A percentile compares a stretch with the other conserved stretches of the same genome.
Conservation (phyloP, 345 rosid species). For the Murraya koenigii region DNA sequence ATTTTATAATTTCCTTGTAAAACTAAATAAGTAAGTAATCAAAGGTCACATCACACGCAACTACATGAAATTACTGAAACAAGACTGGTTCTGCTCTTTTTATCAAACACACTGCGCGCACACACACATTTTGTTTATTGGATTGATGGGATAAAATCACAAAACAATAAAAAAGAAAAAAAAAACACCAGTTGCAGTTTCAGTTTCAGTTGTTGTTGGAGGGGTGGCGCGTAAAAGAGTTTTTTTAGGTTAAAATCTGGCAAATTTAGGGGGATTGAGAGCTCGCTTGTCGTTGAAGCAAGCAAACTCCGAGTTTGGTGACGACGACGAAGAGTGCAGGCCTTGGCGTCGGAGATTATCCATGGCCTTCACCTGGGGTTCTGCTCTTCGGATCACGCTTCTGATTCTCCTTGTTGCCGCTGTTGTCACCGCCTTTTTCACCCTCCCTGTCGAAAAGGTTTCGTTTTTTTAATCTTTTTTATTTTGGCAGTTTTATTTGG, state of each 20-base stretch:
- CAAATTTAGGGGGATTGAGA: slow-evolving; percentile 44
- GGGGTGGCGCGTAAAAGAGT: neutral
- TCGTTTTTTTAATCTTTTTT: neutral
- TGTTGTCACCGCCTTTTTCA: slow-evolving; percentile 67
- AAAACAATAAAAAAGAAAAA: too few species aligned
- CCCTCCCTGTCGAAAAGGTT: slow-evolving; percentile 94
- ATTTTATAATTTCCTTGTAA: neutral
- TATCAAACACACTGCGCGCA: neutral
- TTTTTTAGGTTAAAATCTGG: slow-evolving; percentile 38
- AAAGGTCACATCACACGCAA: neutral
- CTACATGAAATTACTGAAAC: neutral
- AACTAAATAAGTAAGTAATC: neutral
- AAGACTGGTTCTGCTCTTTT: neutral
- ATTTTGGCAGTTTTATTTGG: neutral
- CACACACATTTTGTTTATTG: neutral
- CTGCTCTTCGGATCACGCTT: slow-evolving; percentile 68
- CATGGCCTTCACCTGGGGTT: slow-evolving; percentile 75
- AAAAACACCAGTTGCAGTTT: too few species aligned
- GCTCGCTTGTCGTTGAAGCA: slow-evolving; percentile 53
- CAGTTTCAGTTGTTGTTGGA: neutral
- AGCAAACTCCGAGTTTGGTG: slow-evolving; percentile 31
- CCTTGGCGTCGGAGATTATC: slow-evolving; percentile 61
- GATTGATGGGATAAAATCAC: too few species aligned
- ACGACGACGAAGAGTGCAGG: slow-evolving; percentile 45
- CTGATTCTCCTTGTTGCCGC: slow-evolving; percentile 67